These are phyloP conservation scores for Theobroma grandiflorum DNA, from an alignment of 441 rosid species.

Conservation along the genomic window DNA sequence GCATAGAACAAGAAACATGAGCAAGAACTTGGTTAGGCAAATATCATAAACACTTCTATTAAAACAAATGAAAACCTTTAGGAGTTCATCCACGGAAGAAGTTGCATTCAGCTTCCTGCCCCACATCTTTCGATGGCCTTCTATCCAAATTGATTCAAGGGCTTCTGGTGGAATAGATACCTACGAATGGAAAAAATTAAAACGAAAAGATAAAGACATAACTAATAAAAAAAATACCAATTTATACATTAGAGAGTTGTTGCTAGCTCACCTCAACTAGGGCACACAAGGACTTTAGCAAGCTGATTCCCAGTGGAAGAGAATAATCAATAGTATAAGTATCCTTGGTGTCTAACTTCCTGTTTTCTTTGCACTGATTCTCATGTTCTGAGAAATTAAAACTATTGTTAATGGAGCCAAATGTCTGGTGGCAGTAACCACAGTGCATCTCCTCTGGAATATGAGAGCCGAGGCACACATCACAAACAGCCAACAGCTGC, in stretches of 20 bases:
- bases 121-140: constrained; percentile 62
- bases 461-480: constrained; percentile 62
- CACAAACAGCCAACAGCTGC: constrained; percentile 72
- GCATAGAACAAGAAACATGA: neutral
- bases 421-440: constrained; percentile 67
- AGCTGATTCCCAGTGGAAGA: constrained; percentile 74
- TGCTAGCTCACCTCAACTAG: constrained; percentile 64
- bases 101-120: constrained; percentile 60
- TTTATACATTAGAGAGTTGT: constrained; percentile 5
- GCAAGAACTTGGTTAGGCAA: neutral
- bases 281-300: constrained; percentile 71
- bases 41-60: neutral
- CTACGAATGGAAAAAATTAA: constrained; percentile 49
- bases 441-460: constrained; percentile 64
- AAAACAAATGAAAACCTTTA: constrained; percentile 62
- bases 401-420: constrained; percentile 39
- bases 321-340: constrained; percentile 46
- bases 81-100: constrained; percentile 71
- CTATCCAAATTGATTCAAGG: constrained; percentile 79
- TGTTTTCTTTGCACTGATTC: constrained; percentile 48
- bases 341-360: constrained; percentile 38
- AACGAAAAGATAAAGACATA: neutral
- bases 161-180: constrained; percentile 86
- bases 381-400: constrained; percentile 47
- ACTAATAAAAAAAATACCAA: neutral